phyloP scores from a whole-genome alignment of 768 basidiomycete species.

The Amanita pseudoporphyria region DNA sequence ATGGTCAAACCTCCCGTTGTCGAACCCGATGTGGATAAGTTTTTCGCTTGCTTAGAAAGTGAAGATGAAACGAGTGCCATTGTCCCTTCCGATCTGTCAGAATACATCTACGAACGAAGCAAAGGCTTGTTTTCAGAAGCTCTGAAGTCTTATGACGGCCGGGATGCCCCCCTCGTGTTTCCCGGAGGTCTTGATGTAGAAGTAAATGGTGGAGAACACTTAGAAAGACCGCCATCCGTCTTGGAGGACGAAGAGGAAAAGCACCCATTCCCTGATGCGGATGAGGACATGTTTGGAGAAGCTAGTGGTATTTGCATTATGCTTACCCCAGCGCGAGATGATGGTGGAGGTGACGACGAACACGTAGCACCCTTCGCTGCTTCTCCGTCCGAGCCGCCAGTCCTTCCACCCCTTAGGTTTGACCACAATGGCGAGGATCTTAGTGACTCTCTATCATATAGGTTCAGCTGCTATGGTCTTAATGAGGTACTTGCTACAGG shows the following conservation, averaged over 20 bases:
- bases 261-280: slow-evolving; percentile 25
- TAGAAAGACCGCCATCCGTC: not conserved
- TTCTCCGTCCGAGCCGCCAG: slow-evolving; percentile 21
- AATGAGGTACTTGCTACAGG: not conserved
- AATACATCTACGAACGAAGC: slow-evolving; percentile 43
- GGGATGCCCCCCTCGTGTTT: slow-evolving; percentile 39
- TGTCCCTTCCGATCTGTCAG: slow-evolving; percentile 33
- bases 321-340: slow-evolving; percentile 51
- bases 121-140: slow-evolving; percentile 51
- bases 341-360: slow-evolving; percentile 15
- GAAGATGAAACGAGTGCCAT: slow-evolving; percentile 26
- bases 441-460: slow-evolving; percentile 23
- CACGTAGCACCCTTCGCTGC: slow-evolving; percentile 18
- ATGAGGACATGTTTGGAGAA: slow-evolving; percentile 49
- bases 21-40: slow-evolving; percentile 54
- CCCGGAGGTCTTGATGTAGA: slow-evolving; percentile 30
- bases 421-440: slow-evolving; percentile 19
- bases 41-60: slow-evolving; percentile 66
- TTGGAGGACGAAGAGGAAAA: slow-evolving; percentile 29
- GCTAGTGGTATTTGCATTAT: slow-evolving; percentile 68
- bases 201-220: slow-evolving; percentile 28
- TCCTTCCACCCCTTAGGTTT: slow-evolving; percentile 26
- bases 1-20: slow-evolving; percentile 16
- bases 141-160: slow-evolving; percentile 39
- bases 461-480: slow-evolving; percentile 20